Conservation (phyloP, 2,329 filamentous ascomycete genomes). For the Myriangium duriaei region DNA sequence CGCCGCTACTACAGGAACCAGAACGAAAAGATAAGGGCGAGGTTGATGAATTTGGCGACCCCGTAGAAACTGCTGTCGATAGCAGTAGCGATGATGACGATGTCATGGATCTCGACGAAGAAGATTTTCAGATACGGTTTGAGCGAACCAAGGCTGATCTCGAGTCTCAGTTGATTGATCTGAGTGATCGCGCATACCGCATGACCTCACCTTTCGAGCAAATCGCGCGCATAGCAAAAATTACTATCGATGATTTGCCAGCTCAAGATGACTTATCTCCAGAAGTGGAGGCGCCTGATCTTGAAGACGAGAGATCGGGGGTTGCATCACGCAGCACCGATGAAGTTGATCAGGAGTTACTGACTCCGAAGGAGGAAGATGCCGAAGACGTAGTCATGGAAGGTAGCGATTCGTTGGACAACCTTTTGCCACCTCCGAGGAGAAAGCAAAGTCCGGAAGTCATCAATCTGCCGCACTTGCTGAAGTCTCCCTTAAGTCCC, state of each 20-base stretch:
- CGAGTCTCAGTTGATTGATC: slow-evolving; percentile 30
- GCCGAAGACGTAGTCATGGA: slow-evolving; percentile 13
- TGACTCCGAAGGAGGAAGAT: slow-evolving; percentile 23
- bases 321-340: slow-evolving; percentile 2
- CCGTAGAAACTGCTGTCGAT: slow-evolving; percentile 7
- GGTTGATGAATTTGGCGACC: slow-evolving; percentile 14
- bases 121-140: slow-evolving; percentile 34
- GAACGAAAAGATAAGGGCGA: slow-evolving; percentile 17
- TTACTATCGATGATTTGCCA: slow-evolving; percentile 22
- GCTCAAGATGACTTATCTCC: neutral
- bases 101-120: slow-evolving; percentile 34
- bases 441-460: slow-evolving; percentile 29
- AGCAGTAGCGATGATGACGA: slow-evolving; percentile 32
- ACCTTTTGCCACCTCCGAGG: slow-evolving; percentile 17
- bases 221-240: slow-evolving; percentile 28
- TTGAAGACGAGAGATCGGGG: slow-evolving; percentile 9
- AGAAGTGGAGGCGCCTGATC: slow-evolving; percentile 7
- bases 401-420: slow-evolving; percentile 12
- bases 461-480: slow-evolving; percentile 32
- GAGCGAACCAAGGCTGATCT: slow-evolving; percentile 32
- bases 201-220: slow-evolving; percentile 32
- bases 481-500: slow-evolving; percentile 31
- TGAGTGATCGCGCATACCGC: slow-evolving; percentile 30
- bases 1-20: neutral
- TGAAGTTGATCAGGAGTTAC: slow-evolving; percentile 14